phyloP scores from a whole-genome alignment of 164 flowering plant species.

The Kingdonia uniflora region DNA sequence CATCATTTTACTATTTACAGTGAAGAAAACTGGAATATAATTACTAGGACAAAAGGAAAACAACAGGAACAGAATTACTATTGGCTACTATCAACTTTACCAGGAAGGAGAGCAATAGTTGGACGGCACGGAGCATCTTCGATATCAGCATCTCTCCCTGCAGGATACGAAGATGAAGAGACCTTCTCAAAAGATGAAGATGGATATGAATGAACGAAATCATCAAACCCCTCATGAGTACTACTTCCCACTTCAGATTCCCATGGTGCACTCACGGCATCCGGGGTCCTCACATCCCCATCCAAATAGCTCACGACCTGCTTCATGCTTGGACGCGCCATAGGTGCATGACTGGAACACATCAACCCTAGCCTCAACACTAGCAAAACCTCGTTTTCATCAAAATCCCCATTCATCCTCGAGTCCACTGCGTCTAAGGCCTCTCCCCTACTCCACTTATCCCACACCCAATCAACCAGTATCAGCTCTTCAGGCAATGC shows the following conservation, averaged over 20 bases:
- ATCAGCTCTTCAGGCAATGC: constrained; percentile 36
- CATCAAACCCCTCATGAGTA: constrained; percentile 24
- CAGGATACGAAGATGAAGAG: constrained; percentile 9
- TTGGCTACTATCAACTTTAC: too few relatives aligned
- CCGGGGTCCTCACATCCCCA: constrained; percentile 23
- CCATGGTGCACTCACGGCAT: constrained; percentile 5
- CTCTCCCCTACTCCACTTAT: constrained; percentile 22
- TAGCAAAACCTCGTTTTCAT: constrained; percentile 24
- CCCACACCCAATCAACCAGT: constrained; percentile 59
- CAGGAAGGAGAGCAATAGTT: too few relatives aligned
- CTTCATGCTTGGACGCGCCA: constrained; percentile 41
- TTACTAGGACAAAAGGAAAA: too few relatives aligned
- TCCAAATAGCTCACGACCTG: constrained; percentile 41
- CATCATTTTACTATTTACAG: too few relatives aligned
- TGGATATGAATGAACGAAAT: constrained; percentile 25
- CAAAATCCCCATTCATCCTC: constrained; percentile 20
- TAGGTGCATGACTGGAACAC: constrained; percentile 29
- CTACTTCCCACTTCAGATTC: constrained; percentile 4
- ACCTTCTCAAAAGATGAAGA: constrained; percentile 15
- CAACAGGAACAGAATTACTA: too few relatives aligned
- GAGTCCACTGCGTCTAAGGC: constrained; percentile 33
- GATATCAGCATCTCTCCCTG: too few relatives aligned
- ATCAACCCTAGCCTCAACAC: constrained; percentile 43
- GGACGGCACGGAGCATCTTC: too few relatives aligned
- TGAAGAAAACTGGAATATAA: too few relatives aligned